Evolutionary conservation across 306 rosid species (phyloP), one percentile per base, ranked within the genome.

Genomic region (Dryas alaskensis): DNA sequence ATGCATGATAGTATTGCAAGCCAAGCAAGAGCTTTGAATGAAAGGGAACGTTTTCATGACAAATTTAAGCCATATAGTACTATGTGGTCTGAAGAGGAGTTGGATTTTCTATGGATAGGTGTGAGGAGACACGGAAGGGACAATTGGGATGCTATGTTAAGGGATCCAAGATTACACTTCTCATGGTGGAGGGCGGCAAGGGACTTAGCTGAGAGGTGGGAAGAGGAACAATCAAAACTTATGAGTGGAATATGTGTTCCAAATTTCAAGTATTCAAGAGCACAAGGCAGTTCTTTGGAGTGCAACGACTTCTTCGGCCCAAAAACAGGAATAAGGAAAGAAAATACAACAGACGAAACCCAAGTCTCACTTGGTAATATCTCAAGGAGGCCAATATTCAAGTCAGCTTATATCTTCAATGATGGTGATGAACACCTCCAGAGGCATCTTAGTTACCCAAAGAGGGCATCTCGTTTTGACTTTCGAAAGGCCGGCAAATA

Each of bases 41-140:
- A 79, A 45, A 68, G 81, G 77, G 86, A 81, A 16, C 76, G 50
- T 17, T 79, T 74, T 73, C 81, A 79, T 70, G 86, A 81, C 68
- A 76, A 67, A 51, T 65, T 58, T 63, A 78, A 53, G 85, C 81
- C 78, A 8, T 54, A 49, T 68, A 70, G 67, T 73, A 65, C 66
- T 64, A 62, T 55, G 62, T 87, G 96, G 92, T 84, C 90, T 52
- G 92, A 89, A 79, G 96, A 89, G 85, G 96, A 89, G 84, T 78
- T 89, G 78, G 96, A 89, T 85, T 85, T 60, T 80, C 83, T 87
- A 14, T 89, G 96, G 96, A 82, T 89, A 65, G 96, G 96, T 65
- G 87, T 89, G 72, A 87, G 96, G 73, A 87, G 90, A 79, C 83
- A 85, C 59, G 88, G 92, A 67, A 74, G 79, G 83, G 87, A 82